phyloP scores from a whole-genome alignment of 805 yeast species.

The Kazachstania psychrophila region DNA sequence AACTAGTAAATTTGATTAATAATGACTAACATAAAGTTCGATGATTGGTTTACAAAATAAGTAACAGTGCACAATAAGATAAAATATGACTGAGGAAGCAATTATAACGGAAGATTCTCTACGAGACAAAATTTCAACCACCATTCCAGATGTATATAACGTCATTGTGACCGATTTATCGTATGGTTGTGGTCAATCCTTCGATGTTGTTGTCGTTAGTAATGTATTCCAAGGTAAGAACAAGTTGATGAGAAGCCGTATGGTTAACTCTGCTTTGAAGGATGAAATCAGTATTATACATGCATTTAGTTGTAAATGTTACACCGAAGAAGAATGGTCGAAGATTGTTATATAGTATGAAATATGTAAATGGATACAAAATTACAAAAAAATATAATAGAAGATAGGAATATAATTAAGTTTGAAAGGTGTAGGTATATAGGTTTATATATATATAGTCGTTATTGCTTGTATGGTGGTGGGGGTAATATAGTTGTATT shows the following conservation, averaged over 20 bases:
- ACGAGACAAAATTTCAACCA: slow-evolving; percentile 18
- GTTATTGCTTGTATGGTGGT: slow-evolving; percentile 18
- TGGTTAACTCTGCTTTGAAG: slow-evolving; percentile 70
- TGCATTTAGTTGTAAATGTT: slow-evolving; percentile 90
- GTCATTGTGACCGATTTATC: slow-evolving; percentile 36
- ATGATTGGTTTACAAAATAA: too few relatives aligned
- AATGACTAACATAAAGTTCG: too few relatives aligned
- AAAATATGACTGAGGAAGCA: too few relatives aligned
- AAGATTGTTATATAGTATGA: slow-evolving; percentile 18
- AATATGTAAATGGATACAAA: slow-evolving; percentile 1
- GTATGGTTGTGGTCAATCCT: slow-evolving; percentile 98
- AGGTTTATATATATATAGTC: too few relatives aligned
- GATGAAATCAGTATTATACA: slow-evolving; percentile 84
- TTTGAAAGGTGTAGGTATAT: not conserved
- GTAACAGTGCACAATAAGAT: too few relatives aligned
- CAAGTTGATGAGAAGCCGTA: slow-evolving; percentile 74
- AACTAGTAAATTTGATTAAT: too few relatives aligned
- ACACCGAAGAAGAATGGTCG: slow-evolving; percentile 84
- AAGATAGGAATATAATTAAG: not conserved
- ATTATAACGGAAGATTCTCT: slow-evolving; percentile 21
- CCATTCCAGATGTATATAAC: slow-evolving; percentile 25
- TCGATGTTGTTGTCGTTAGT: slow-evolving; percentile 80
- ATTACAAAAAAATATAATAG: not conserved
- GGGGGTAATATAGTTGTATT: slow-evolving; percentile 11
- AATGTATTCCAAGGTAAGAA: slow-evolving; percentile 69